A percentile compares a stretch with the other conserved stretches of the same genome.
These are phyloP conservation scores for Emericellopsis atlantica DNA, from an alignment of 2,329 filamentous ascomycete species.

Conservation along the genomic window DNA sequence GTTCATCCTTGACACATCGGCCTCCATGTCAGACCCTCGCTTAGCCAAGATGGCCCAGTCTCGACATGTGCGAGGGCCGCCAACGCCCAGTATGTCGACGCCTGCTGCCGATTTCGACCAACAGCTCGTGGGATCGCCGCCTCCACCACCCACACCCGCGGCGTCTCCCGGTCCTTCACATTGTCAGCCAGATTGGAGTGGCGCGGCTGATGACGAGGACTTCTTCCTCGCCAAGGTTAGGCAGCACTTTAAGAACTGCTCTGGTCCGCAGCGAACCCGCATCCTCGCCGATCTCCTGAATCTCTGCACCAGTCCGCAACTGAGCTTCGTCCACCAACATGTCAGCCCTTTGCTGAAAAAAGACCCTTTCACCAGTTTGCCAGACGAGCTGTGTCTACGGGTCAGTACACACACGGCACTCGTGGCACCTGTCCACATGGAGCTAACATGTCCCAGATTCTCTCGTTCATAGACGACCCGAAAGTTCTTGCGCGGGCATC, in stretches of 20 bases:
- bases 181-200: constrained; percentile 59
- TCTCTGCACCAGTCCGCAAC: constrained; percentile 84
- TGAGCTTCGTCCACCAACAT: constrained; percentile 94
- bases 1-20: constrained; percentile 38
- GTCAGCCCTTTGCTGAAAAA: constrained; percentile 91
- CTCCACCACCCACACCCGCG: constrained; percentile 52
- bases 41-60: constrained; percentile 35
- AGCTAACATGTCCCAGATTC: constrained; percentile 44
- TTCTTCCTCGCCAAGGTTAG: constrained; percentile 69
- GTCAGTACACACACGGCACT: constrained; percentile 37
- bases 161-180: constrained; percentile 52
- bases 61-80: constrained; percentile 39
- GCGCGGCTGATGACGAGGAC: constrained; percentile 69
- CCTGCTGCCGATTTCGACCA: constrained; percentile 52
- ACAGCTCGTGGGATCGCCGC: constrained; percentile 44
- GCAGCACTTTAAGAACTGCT: constrained; percentile 67
- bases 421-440: not conserved
- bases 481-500: constrained; percentile 87
- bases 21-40: constrained; percentile 27
- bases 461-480: constrained; percentile 95
- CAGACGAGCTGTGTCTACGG: constrained; percentile 82
- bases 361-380: constrained; percentile 84
- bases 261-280: constrained; percentile 62
- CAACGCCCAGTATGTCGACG: constrained; percentile 55
- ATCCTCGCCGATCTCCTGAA: constrained; percentile 83